Conservation (phyloP, 2,329 filamentous ascomycete species). For the Fusarium scirpi region DNA sequence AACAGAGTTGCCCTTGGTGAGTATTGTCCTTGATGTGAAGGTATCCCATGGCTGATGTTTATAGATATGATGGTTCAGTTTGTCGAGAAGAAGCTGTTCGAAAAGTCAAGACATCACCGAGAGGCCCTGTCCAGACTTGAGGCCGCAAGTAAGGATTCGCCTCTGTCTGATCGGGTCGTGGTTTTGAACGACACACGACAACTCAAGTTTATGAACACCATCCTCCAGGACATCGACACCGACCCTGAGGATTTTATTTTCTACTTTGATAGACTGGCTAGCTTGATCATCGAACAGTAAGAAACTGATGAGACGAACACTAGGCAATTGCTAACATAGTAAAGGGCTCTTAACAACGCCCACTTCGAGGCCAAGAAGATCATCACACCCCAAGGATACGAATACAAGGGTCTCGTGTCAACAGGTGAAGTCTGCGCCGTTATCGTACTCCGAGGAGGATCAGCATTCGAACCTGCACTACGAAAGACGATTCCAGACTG, state of each 20-base stretch:
- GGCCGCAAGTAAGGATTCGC: slow-evolving; percentile 74
- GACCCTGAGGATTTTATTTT: slow-evolving; percentile 93
- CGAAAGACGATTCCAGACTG: slow-evolving; percentile 94
- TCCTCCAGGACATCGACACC: slow-evolving; percentile 84
- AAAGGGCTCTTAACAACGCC: slow-evolving; percentile 80
- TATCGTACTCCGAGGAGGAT: slow-evolving; percentile 88
- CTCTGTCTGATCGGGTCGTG: slow-evolving; percentile 80
- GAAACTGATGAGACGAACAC: slow-evolving; percentile 34
- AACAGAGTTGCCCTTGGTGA: slow-evolving; percentile 89
- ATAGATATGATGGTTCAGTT: slow-evolving; percentile 92
- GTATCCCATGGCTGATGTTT: slow-evolving; percentile 9
- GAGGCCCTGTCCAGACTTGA: slow-evolving; percentile 82
- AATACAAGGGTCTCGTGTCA: slow-evolving; percentile 78
- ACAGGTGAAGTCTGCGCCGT: slow-evolving; percentile 86
- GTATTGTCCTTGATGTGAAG: slow-evolving; percentile 40
- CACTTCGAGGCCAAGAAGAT: slow-evolving; percentile 74
- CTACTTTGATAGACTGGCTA: slow-evolving; percentile 91
- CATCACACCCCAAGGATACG: slow-evolving; percentile 75
- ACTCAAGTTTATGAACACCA: slow-evolving; percentile 87
- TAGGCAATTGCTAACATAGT: slow-evolving; percentile 7
- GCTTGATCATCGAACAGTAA: slow-evolving; percentile 84
- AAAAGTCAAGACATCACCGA: slow-evolving; percentile 87
- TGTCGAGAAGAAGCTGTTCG: slow-evolving; percentile 85
- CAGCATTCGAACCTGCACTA: slow-evolving; percentile 87
- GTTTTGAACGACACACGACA: slow-evolving; percentile 83